phyloP scores from a whole-genome alignment of 2,329 filamentous ascomycete genomes.

The Aspergillus sp. region DNA sequence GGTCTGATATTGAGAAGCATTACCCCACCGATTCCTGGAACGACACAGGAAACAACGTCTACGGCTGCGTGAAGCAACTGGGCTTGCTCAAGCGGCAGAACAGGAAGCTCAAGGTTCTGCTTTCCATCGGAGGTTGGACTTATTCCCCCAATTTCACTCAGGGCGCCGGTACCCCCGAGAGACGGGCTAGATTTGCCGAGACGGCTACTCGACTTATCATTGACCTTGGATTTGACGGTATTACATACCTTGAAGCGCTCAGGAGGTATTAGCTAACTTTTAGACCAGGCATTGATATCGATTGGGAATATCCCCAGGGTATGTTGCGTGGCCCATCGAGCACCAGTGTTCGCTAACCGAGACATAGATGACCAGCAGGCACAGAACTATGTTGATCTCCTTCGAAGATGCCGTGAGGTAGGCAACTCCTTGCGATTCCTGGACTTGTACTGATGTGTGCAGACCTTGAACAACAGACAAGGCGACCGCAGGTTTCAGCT shows the following conservation, averaged over 20 bases:
- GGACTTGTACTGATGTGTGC: conserved; percentile 14
- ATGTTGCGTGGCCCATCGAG: neutral
- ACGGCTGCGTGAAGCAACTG: conserved; percentile 78
- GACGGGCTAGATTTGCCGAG: conserved; percentile 69
- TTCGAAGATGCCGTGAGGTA: conserved; percentile 49
- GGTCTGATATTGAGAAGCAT: conserved; percentile 70
- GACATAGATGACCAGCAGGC: conserved; percentile 48
- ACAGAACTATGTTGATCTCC: conserved; percentile 47
- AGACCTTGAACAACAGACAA: conserved; percentile 46
- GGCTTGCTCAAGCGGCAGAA: conserved; percentile 75
- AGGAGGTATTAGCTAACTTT: conserved; percentile 2
- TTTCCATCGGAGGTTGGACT: conserved; percentile 83
- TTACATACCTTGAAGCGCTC: conserved; percentile 13
- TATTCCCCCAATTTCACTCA: conserved; percentile 77
- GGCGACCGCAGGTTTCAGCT: conserved; percentile 51
- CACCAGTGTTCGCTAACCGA: conserved; percentile 18
- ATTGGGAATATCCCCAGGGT: conserved; percentile 54
- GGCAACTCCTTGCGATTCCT: neutral
- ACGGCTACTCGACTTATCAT: conserved; percentile 76
- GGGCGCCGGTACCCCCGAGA: conserved; percentile 66
- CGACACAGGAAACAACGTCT: conserved; percentile 72
- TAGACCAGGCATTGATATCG: conserved; percentile 47
- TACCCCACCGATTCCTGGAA: conserved; percentile 71
- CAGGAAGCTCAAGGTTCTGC: conserved; percentile 75
- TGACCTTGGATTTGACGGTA: conserved; percentile 72